Evolutionary conservation across 2,329 filamentous ascomycete species (phyloP), one percentile per base, ranked within the genome.

Genomic region (Xylariomycetidae sp.): DNA sequence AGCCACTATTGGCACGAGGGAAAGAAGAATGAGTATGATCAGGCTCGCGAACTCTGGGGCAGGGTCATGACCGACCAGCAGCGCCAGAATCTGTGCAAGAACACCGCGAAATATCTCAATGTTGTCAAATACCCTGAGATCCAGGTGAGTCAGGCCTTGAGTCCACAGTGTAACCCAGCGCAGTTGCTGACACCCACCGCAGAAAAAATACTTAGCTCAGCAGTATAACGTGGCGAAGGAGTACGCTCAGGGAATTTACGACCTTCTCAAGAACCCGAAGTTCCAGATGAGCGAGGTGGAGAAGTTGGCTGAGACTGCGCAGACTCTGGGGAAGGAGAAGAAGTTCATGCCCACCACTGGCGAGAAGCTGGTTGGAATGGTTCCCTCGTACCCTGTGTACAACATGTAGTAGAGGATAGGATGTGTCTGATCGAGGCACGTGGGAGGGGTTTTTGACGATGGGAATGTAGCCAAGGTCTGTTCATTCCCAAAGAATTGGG

Each of bases 1-100:
- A 67, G 63, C 42, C 68, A 74, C 46, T 72, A 66, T 53, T 72
- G 62, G 58, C 69, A 74, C 43, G 69, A 74, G 46, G 70, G 67
- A 14, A 68, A 68, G 50, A 58, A 58, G 44, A 67, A 53, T 40
- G 70, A 74, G 30, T 74, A 74, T 46, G 63, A 65, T 16, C 70
- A 75, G 47, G 61, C 68, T 3, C 60, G 57, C 4, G 63, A 65
- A 38, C 60, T 74, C 9, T 74, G 69, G 58, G 47, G 41, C 14
- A 50, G 58, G 9, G 69, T 71, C 35, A 72, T 75, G 68, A 59
- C 47, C 31, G 56, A 62, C 9, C 42, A 61, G 34, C 53, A 59
- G 42, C 57, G 63, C 19, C 48, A 62, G 30, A 63, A 72, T 42
- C 62, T 68, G 6, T 63, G 68, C 42, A 50, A 50, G 24, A 75